phyloP scores from a whole-genome alignment of 352 stramenopile genomes.

The Phytopythium helicoides region DNA sequence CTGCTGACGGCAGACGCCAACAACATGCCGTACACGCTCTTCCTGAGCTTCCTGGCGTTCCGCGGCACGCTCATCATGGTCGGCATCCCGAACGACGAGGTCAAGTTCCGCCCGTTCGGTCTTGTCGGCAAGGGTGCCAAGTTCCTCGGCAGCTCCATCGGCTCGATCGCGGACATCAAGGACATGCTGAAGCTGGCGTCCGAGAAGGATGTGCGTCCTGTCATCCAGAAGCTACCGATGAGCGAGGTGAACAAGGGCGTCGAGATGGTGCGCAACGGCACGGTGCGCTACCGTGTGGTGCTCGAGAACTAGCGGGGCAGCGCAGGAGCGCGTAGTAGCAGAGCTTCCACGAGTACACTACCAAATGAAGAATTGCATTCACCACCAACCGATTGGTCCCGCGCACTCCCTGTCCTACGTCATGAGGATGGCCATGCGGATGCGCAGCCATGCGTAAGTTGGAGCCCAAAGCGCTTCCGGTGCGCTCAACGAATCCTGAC shows the following conservation, averaged over 20 bases:
- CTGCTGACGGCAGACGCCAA: constrained; percentile 63
- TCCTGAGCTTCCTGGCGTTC: constrained; percentile 47
- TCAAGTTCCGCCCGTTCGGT: constrained; percentile 46
- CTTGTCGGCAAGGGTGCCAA: constrained; percentile 39
- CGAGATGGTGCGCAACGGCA: constrained; percentile 33
- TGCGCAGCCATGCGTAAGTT: too few species aligned
- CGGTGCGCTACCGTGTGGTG: constrained; percentile 44
- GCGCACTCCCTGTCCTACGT: too few species aligned
- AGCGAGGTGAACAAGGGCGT: constrained; percentile 29
- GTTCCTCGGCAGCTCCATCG: constrained; percentile 73
- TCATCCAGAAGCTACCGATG: constrained; percentile 56
- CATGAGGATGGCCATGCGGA: too few species aligned
- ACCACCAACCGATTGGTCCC: background rate
- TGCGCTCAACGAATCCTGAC: too few species aligned
- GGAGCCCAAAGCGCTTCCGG: too few species aligned
- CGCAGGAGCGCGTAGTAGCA: background rate
- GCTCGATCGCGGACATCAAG: constrained; percentile 74
- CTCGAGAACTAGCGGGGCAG: constrained; percentile 36
- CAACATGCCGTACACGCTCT: constrained; percentile 41
- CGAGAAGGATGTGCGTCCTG: constrained; percentile 55
- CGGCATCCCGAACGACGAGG: constrained; percentile 55
- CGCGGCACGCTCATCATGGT: constrained; percentile 67
- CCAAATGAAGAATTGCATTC: background rate
- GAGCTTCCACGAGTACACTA: background rate
- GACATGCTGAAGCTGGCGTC: constrained; percentile 82